These are phyloP conservation scores for Ailanthus altissimus DNA, from an alignment of 345 rosid species.

Conservation along the genomic window DNA sequence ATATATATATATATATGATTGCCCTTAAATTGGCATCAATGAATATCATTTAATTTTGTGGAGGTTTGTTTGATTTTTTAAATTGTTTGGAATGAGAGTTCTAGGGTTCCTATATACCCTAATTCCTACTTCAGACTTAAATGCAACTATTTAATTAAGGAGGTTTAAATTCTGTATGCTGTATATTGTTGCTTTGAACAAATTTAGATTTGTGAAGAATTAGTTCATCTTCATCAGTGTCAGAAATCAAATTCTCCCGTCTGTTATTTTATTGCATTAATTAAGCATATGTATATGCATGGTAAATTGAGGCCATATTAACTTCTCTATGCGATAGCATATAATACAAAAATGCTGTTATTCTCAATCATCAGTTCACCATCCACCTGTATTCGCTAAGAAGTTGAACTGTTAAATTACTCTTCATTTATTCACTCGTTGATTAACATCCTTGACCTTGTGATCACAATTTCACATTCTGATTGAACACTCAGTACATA, in stretches of 20 bases:
- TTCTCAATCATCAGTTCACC: too few species aligned
- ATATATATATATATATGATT: background rate
- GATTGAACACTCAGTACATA: background rate
- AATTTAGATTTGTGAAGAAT: background rate
- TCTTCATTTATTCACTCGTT: too few species aligned
- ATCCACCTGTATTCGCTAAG: too few species aligned
- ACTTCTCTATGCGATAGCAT: too few species aligned
- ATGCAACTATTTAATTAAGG: too few species aligned
- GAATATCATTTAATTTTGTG: background rate
- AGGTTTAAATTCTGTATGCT: background rate
- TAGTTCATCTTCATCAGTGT: background rate
- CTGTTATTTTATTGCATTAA: too few species aligned
- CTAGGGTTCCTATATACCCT: background rate
- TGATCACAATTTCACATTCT: background rate
- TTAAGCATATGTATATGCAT: too few species aligned
- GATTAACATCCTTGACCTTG: background rate
- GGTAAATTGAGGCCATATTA: too few species aligned
- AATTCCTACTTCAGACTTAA: background rate
- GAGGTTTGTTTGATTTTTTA: background rate
- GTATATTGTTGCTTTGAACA: background rate
- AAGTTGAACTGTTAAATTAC: too few species aligned
- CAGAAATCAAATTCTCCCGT: background rate
- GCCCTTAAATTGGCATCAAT: background rate
- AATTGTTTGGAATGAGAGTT: background rate
- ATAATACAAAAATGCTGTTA: too few species aligned